Evolutionary conservation across 2,329 filamentous ascomycete genomes (phyloP), one percentile per base, ranked within the genome.

Genomic region (Aspergillus tubingensis): DNA sequence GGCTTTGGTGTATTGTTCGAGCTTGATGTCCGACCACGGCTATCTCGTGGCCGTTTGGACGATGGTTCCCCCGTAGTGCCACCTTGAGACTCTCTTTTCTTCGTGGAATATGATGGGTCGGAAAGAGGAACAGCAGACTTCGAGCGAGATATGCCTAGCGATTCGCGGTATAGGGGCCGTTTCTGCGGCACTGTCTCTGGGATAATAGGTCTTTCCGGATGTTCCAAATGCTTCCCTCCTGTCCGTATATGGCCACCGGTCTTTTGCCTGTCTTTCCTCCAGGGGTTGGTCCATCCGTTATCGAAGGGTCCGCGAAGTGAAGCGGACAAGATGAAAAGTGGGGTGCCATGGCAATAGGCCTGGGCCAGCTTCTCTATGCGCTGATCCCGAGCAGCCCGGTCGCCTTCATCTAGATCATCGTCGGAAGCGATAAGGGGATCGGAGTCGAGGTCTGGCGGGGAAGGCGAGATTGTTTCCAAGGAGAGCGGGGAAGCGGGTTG

Each of bases 321-420:
- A 11, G 80, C 80, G 5, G 76, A 80, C 10, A 79, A 67, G 48
- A 83, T 81, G 58, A 80, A 81, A 8, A 80, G 67, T 15, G 74
- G 72, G 27, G 71, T 68, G 25, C 80, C 80, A 36, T 76, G 67
- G 41, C 80, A 67, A 67, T 82, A 81, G 8, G 75, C 70, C 48
- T 72, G 72, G 17, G 70, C 80, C 32, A 77, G 69, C 38, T 64
- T 71, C 68, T 82, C 79, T 49, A 81, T 77, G 60, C 77, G 74
- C 60, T 73, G 73, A n/a, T 71, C 72, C 65, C 79, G 81, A 6
- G 74, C 72, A 13, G 69, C 68, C 21, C 73, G 70, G 8, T 65
- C 63, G 47, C 58, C 44, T 1, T 75, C 68, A 13, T 75, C 72
- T 10, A 77, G 53, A 27, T 79, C 76, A 59, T 78, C 77, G 41